Base-by-base conservation (phyloP, 176 grass and related monocot genomes). In the Avena atlantica region DNA sequence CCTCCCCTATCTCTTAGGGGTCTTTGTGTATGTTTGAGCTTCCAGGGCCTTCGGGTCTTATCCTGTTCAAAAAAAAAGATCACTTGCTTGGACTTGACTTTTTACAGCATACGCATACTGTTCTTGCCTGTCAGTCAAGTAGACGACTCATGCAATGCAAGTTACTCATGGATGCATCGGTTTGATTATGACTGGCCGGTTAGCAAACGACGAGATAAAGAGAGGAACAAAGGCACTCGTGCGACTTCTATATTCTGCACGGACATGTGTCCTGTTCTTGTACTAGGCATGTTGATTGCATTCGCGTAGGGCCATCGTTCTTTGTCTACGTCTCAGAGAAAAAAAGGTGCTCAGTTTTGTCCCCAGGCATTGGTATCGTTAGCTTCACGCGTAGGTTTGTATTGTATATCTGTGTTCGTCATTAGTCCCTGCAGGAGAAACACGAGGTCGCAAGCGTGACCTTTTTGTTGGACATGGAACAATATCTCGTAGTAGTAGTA, bases 191-290 rank as follows among this genome's bases (percentile, higher is more conserved):
- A 6, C 6, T 29, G 50, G 6, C 62, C 49, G 40, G 67, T 37
- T 9, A 34, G 31, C 31, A 34, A 34, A 34, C 31, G 31, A 61
- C 24, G 5, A 74, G 9, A 19, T 36, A 6, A 62, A 24, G 31
- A 25, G 79, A 49, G 2, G 37, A 19, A 34, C 31, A 10, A 50
- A 75, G 13, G n/a, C n/a, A 20, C 34, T 12, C 24, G 21, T 60
- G 45, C 8, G 29, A 63, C 21, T 25, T 12, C 0, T 25, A 24
- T 63, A 63, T 48, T 36, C 57, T 19, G 51, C 45, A 68, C 63
- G 79, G 71, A 42, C 49, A 23, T 48, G 34, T 81, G 68, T 36
- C 55, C 34, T 78, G 80, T 83, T 7, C 17, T 31, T 44, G 24
- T 4, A 2, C 16, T 34, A 16, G 29, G 8, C 42, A 21, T 37